Evolutionary conservation across 306 rosid species (phyloP).

Genomic region (Prunus mira): DNA sequence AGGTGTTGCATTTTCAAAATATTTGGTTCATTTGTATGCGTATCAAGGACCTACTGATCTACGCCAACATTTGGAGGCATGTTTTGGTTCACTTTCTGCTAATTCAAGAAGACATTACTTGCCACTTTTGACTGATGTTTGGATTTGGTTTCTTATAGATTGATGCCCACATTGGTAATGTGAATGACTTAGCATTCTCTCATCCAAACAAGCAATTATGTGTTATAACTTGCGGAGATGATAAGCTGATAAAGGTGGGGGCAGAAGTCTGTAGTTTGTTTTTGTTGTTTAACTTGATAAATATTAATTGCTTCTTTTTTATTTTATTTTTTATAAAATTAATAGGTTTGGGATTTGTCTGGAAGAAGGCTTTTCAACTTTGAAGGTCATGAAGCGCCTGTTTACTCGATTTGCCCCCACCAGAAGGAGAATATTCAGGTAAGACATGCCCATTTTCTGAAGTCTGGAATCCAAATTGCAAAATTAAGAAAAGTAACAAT

Average conservation of each 20-base stretch:
- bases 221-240: conserved; percentile 68
- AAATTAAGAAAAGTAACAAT: not conserved
- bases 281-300: not conserved
- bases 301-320: not conserved
- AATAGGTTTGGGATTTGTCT: conserved; percentile 63
- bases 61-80: conserved; percentile 52
- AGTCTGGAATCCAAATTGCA: not conserved
- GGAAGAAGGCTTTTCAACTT: conserved; percentile 56
- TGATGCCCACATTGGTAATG: conserved; percentile 16
- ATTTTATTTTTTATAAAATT: not conserved
- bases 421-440: conserved; percentile 76
- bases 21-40: conserved; percentile 63
- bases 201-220: conserved; percentile 26
- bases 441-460: conserved; percentile 2
- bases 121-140: conserved; percentile 20
- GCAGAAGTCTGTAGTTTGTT: not conserved
- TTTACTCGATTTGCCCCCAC: conserved; percentile 73
- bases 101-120: conserved; percentile 9
- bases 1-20: conserved; percentile 70
- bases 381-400: conserved; percentile 76
- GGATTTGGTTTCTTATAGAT: conserved; percentile 18
- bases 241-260: conserved; percentile 60
- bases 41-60: conserved; percentile 52
- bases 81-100: conserved; percentile 20
- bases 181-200: conserved; percentile 25